phyloP scores from a whole-genome alignment of 768 basidiomycete genomes.

The Suillus variegatus region DNA sequence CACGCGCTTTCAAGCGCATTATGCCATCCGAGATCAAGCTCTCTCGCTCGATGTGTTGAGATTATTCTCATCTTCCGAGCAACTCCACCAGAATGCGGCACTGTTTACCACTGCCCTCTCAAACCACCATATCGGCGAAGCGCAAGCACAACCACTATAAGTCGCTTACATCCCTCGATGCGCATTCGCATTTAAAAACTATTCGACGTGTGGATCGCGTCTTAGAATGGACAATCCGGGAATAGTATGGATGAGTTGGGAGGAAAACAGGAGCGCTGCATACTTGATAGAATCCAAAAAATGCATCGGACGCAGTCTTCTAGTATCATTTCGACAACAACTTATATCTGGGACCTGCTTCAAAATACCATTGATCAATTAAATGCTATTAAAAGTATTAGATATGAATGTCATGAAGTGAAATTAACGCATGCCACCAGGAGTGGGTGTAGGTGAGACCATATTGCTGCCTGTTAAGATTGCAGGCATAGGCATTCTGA shows the following conservation, averaged over 20 bases:
- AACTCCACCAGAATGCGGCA: background rate
- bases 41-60: background rate
- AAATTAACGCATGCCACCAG: slow-evolving; percentile 10
- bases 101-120: background rate
- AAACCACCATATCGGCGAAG: background rate
- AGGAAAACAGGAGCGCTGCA: background rate
- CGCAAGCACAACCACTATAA: too few relatives aligned
- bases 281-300: background rate
- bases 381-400: background rate
- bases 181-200: background rate
- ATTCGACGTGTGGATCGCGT: background rate
- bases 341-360: background rate
- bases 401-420: background rate
- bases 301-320: background rate
- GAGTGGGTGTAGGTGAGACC: slow-evolving; percentile 47
- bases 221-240: too few relatives aligned
- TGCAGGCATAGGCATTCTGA: slow-evolving; percentile 37
- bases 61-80: background rate
- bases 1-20: background rate
- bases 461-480: slow-evolving; percentile 45
- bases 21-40: background rate
- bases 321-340: background rate
- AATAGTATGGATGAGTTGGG: background rate
- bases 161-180: background rate
- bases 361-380: background rate